A percentile compares a stretch with the other conserved stretches of the same genome.
Conservation (phyloP, 495 filamentous ascomycete genomes). For the Daldinia bambusicola region DNA sequence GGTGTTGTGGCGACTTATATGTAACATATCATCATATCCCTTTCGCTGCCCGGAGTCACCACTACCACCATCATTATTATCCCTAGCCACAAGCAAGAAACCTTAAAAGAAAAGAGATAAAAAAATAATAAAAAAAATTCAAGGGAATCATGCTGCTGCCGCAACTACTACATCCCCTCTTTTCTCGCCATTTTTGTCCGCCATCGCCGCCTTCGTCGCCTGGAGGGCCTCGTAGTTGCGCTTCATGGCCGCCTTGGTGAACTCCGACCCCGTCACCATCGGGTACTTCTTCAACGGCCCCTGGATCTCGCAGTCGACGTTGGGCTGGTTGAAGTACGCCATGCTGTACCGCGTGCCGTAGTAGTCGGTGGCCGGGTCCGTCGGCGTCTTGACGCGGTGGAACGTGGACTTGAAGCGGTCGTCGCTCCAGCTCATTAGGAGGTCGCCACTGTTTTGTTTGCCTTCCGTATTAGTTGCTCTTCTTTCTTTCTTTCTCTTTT, state of each 20-base stretch:
- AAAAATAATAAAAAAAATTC: not conserved
- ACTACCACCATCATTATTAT: not conserved
- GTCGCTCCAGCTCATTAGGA: slow-evolving; percentile 76
- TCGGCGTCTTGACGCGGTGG: slow-evolving; percentile 69
- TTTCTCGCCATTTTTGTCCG: not conserved
- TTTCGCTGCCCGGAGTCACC: no score
- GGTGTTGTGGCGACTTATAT: no score
- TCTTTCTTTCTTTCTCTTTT: not conserved
- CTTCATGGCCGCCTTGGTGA: slow-evolving; percentile 66
- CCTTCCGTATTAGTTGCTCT: not conserved
- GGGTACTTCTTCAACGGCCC: slow-evolving; percentile 71
- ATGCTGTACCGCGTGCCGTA: slow-evolving; percentile 70
- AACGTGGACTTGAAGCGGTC: slow-evolving; percentile 75
- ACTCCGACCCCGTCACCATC: slow-evolving; percentile 66
- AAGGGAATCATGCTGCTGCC: slow-evolving; percentile 11
- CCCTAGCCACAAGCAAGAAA: not conserved
- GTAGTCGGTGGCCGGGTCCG: slow-evolving; percentile 60
- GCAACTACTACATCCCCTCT: slow-evolving; percentile 19
- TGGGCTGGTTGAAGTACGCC: slow-evolving; percentile 74
- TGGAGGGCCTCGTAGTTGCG: slow-evolving; percentile 65
- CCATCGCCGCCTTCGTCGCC: slow-evolving; percentile 47
- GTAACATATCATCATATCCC: no score
- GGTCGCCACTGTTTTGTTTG: slow-evolving; percentile 58
- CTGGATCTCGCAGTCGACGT: slow-evolving; percentile 67
- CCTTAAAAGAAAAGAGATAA: no score